A percentile compares a stretch with the other conserved stretches of the same genome.
These are phyloP conservation scores for Chaetomium fimeti DNA, from an alignment of 495 filamentous ascomycete species.

Conservation along the genomic window DNA sequence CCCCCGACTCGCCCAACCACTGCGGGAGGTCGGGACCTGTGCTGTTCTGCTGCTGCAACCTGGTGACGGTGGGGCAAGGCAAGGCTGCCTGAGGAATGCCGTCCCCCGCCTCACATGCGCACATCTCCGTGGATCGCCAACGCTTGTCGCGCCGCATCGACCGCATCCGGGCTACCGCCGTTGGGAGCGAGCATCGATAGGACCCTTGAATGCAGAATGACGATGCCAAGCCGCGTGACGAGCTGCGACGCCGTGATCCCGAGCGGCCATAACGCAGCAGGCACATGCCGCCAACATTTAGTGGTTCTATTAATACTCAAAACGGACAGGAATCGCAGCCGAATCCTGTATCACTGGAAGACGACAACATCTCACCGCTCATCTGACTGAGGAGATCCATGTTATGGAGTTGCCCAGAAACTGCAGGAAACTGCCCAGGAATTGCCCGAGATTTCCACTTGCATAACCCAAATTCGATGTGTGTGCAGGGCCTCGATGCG, in stretches of 20 bases:
- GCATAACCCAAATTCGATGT: background rate
- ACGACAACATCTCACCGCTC: conserved; percentile 9
- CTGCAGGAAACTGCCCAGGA: too few relatives aligned
- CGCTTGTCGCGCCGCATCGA: conserved; percentile 1
- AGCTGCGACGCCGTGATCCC: background rate
- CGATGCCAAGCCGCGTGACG: conserved; percentile 13
- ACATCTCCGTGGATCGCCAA: background rate
- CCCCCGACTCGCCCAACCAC: background rate
- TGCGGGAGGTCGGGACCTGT: too few relatives aligned
- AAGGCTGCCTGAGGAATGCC: background rate
- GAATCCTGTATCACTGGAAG: conserved; percentile 6
- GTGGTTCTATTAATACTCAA: conserved; percentile 11
- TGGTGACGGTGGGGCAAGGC: conserved; percentile 4
- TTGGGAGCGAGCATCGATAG: background rate
- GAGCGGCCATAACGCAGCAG: background rate
- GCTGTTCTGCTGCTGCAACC: too few relatives aligned
- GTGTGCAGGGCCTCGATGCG: too few relatives aligned
- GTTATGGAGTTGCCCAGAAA: background rate
- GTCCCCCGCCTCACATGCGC: conserved; percentile 12
- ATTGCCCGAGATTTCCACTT: background rate
- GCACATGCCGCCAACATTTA: background rate
- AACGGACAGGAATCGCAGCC: conserved; percentile 4
- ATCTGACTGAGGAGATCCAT: conserved; percentile 8
- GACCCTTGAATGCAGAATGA: conserved; percentile 18
- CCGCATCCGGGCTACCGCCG: conserved; percentile 2